These are phyloP conservation scores for Cinchona pubescens DNA, from an alignment of 257 asterid species.

Conservation along the genomic window DNA sequence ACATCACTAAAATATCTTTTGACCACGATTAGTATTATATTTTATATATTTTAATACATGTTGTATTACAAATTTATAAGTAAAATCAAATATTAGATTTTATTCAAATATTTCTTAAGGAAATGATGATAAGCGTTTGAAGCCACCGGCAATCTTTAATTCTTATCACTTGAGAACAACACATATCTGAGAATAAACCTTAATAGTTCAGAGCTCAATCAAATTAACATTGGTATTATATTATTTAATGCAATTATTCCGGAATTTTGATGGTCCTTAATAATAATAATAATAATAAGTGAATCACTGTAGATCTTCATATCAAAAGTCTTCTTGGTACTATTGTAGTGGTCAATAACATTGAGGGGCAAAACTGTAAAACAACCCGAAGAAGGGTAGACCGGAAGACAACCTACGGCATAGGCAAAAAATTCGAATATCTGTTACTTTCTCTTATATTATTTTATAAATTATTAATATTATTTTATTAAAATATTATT, in stretches of 20 bases:
- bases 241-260: background rate
- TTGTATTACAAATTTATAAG: too few species aligned
- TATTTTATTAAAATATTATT: background rate
- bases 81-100: too few species aligned
- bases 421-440: background rate
- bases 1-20: too few species aligned
- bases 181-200: conserved; percentile 4
- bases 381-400: conserved; percentile 7
- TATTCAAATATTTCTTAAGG: too few species aligned
- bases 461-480: too few species aligned
- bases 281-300: too few species aligned
- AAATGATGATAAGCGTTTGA: background rate
- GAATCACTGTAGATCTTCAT: background rate
- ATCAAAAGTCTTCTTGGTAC: background rate
- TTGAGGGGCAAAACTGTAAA: conserved; percentile 26
- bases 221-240: background rate
- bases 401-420: background rate
- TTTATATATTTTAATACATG: too few species aligned
- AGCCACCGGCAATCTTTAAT: background rate
- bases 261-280: too few species aligned
- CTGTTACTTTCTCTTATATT: too few species aligned
- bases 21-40: too few species aligned
- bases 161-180: conserved; percentile 4
- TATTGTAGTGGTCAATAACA: background rate
- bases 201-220: too few species aligned